A percentile compares a stretch with the other conserved stretches of the same genome.
Conservation (phyloP, 768 basidiomycete genomes). For the Hemileccinum impolitum region DNA sequence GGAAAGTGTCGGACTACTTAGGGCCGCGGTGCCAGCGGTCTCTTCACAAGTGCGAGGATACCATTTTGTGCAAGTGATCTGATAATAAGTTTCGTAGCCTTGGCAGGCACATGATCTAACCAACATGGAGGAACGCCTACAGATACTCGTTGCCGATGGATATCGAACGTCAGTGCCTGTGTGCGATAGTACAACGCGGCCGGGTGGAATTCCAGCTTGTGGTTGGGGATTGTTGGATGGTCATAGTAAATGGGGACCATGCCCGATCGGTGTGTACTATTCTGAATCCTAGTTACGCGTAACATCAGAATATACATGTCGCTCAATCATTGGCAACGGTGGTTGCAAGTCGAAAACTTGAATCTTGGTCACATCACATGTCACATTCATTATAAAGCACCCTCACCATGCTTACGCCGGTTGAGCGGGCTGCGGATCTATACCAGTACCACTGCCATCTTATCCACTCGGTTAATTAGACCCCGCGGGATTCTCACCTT, state of each 20-base stretch:
- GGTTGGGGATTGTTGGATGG: slow-evolving; percentile 57
- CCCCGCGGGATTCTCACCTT: background rate
- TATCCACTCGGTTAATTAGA: background rate
- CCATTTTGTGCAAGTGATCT: background rate
- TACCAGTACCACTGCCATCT: background rate
- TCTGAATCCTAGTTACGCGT: slow-evolving; percentile 4
- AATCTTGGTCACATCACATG: slow-evolving; percentile 17
- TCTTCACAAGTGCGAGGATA: slow-evolving; percentile 17
- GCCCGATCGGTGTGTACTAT: slow-evolving; percentile 62
- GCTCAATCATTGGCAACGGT: no score
- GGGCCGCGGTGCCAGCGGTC: background rate
- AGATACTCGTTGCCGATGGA: slow-evolving; percentile 30
- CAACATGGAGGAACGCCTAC: slow-evolving; percentile 55
- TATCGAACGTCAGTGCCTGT: background rate
- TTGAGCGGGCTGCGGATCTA: slow-evolving; percentile 22
- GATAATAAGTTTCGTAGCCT: slow-evolving; percentile 30
- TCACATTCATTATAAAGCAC: slow-evolving; percentile 19
- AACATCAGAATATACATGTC: background rate
- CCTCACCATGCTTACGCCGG: slow-evolving; percentile 2
- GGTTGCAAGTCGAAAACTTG: no score
- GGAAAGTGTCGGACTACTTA: slow-evolving; percentile 18
- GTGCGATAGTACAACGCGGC: background rate
- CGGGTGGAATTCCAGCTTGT: slow-evolving; percentile 2
- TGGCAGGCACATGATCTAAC: slow-evolving; percentile 52
- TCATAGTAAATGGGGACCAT: slow-evolving; percentile 52